A percentile compares a stretch with the other conserved stretches of the same genome.
Evolutionary conservation across 1,284 basidiomycete genomes (phyloP).

Genomic region (Clitocybe nebularis): DNA sequence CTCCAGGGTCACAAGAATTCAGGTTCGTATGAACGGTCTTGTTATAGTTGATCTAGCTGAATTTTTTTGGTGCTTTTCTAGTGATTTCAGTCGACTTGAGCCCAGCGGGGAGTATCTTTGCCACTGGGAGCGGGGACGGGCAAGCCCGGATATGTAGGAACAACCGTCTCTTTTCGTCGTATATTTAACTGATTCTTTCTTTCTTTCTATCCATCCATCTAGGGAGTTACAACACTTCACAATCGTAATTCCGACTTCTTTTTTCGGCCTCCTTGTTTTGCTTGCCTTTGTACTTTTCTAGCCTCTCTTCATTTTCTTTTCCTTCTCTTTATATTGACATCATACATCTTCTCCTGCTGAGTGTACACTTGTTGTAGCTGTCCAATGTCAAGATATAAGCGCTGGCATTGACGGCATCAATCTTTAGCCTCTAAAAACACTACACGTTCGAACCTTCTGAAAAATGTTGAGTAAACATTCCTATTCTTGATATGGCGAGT

Average conservation of each 20-base stretch:
- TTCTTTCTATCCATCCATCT: no score
- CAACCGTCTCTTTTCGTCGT: not conserved
- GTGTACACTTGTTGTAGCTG: not conserved
- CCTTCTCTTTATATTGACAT: slow-evolving; percentile 1
- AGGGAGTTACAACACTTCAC: no score
- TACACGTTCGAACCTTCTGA: not conserved
- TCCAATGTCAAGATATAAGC: not conserved
- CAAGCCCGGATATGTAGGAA: slow-evolving; percentile 72
- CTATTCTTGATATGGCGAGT: not conserved
- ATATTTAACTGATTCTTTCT: no score
- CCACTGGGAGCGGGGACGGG: slow-evolving; percentile 87
- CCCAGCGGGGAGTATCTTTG: slow-evolving; percentile 70
- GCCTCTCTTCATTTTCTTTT: slow-evolving; percentile 1
- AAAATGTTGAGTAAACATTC: not conserved
- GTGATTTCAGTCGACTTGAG: slow-evolving; percentile 85
- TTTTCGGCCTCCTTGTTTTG: slow-evolving; percentile 1
- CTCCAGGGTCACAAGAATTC: slow-evolving; percentile 90
- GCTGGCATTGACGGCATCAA: not conserved
- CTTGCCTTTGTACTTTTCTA: not conserved
- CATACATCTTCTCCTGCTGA: not conserved
- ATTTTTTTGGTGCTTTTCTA: slow-evolving; percentile 4
- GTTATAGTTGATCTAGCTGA: no score
- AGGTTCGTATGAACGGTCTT: no score
- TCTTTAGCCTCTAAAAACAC: not conserved
- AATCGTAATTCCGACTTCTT: no score